These are phyloP conservation scores for Podosphaera aphanis DNA, from an alignment of 2,329 filamentous ascomycete species.

Conservation along the genomic window DNA sequence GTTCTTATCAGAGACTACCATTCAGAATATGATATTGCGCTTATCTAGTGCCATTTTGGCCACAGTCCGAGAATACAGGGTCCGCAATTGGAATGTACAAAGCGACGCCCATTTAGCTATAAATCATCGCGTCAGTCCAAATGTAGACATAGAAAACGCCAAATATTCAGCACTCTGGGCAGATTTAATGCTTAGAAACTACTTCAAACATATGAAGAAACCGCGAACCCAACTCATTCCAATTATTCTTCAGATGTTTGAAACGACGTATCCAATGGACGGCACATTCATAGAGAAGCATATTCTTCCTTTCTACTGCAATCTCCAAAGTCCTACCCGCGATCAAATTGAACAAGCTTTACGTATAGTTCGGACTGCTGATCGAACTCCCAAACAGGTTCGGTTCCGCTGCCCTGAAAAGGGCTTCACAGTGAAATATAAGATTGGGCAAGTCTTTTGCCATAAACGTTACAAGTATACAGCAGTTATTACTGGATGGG, in stretches of 20 bases:
- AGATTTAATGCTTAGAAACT: conserved; percentile 16
- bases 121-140: conserved; percentile 13
- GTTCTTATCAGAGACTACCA: conserved; percentile 41
- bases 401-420: conserved; percentile 12
- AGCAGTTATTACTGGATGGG: conserved; percentile 75
- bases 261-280: conserved; percentile 18
- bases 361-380: conserved; percentile 29
- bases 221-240: conserved; percentile 13
- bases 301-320: conserved; percentile 15
- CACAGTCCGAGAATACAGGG: conserved; percentile 32
- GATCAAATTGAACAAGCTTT: conserved; percentile 21
- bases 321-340: conserved; percentile 18
- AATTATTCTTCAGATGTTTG: conserved; percentile 16
- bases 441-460: conserved; percentile 61
- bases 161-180: conserved; percentile 19
- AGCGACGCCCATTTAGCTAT: conserved; percentile 16
- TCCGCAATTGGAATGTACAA: conserved; percentile 8
- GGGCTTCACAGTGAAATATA: conserved; percentile 30
- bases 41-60: conserved; percentile 62
- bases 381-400: conserved; percentile 28
- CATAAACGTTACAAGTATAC: conserved; percentile 62
- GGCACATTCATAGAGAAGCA: conserved; percentile 18
- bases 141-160: conserved; percentile 17
- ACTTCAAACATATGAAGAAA: conserved; percentile 5
- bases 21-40: conserved; percentile 46